Conservation (phyloP, 805 yeast species). For the Wickerhamiella spandovensis region DNA sequence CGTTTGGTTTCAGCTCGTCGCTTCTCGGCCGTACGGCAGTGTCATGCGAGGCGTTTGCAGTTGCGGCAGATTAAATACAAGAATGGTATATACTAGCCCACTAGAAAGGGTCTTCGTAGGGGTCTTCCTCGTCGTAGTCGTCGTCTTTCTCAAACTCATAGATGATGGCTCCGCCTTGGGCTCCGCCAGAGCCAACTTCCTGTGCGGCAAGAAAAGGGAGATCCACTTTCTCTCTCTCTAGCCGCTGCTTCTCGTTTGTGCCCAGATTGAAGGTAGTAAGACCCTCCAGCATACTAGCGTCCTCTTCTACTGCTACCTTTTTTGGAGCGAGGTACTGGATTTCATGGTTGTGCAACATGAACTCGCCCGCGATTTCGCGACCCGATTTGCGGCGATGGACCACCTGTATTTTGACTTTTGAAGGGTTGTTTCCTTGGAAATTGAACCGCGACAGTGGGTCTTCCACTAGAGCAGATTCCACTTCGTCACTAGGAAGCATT, state of each 20-base stretch:
- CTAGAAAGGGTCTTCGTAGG: conserved; percentile 89
- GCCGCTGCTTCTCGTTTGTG: conserved; percentile 59
- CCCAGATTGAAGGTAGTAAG: conserved; percentile 80
- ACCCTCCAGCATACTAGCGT: conserved; percentile 42
- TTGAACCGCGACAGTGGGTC: conserved; percentile 27
- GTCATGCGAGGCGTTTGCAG: too few species aligned
- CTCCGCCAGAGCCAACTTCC: conserved; percentile 36
- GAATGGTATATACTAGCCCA: too few species aligned
- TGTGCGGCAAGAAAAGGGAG: conserved; percentile 90
- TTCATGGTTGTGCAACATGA: conserved; percentile 39
- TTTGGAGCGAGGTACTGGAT: conserved; percentile 24
- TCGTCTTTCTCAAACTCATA: conserved; percentile 94
- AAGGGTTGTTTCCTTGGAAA: conserved; percentile 32
- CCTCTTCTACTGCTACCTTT: conserved; percentile 23
- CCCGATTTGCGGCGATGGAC: conserved; percentile 77
- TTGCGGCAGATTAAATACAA: background rate
- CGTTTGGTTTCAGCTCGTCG: too few species aligned
- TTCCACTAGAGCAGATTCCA: conserved; percentile 24
- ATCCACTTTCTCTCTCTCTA: conserved; percentile 73
- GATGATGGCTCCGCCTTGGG: conserved; percentile 85
- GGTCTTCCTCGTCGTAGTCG: conserved; percentile 96
- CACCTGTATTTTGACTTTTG: conserved; percentile 35
- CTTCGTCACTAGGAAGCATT: conserved; percentile 32
- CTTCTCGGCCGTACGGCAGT: too few species aligned
- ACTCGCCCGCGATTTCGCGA: conserved; percentile 47